Percentiles rank a stretch among this genome's conserved stretches.
These are phyloP conservation scores for Ophiostoma quercus DNA, from an alignment of 2,329 filamentous ascomycete genomes.

Conservation along the genomic window DNA sequence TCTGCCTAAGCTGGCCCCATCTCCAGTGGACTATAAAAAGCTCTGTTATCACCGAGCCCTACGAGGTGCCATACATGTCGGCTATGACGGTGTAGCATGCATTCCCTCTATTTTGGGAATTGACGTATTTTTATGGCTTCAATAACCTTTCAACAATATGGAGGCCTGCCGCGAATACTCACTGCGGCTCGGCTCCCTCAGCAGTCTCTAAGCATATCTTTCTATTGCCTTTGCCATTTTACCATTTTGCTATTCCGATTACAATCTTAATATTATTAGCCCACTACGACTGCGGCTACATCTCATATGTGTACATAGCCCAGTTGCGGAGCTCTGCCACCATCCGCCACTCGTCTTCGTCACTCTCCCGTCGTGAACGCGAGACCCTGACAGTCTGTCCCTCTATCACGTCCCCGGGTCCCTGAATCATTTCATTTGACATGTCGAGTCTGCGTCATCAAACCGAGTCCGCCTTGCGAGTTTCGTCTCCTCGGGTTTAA, in stretches of 20 bases:
- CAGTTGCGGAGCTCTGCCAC: neutral
- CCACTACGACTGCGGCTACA: neutral
- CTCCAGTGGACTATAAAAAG: neutral
- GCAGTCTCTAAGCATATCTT: neutral
- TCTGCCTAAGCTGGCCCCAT: neutral
- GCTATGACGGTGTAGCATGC: neutral
- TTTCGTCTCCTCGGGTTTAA: neutral
- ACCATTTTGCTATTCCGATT: neutral
- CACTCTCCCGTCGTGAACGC: neutral
- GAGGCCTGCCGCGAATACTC: neutral
- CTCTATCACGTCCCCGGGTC: neutral
- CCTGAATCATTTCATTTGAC: neutral
- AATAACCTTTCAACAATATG: neutral
- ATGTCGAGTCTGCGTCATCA: slow-evolving; percentile 6
- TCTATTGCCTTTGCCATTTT: neutral
- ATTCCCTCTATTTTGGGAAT: neutral
- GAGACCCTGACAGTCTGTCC: neutral
- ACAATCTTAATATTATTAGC: neutral
- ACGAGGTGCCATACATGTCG: neutral
- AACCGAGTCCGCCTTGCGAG: neutral
- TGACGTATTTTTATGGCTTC: neutral
- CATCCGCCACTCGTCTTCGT: neutral
- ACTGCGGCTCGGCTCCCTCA: neutral
- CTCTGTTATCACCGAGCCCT: slow-evolving; percentile 10
- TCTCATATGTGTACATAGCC: neutral